Conservation (phyloP, 1,284 basidiomycete genomes). For the Ceratobasidium sp. region DNA sequence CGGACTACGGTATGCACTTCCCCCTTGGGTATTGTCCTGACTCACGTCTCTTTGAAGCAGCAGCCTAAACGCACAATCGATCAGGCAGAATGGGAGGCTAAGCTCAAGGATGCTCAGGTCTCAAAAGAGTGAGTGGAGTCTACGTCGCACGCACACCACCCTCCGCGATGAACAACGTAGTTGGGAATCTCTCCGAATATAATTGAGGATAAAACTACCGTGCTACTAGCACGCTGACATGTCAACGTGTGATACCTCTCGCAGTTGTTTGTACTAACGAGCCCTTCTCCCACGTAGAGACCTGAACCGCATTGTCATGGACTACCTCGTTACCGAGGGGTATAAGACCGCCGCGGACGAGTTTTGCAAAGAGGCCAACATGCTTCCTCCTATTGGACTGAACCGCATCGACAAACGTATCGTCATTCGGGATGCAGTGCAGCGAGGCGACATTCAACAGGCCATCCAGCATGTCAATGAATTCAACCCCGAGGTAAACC, state of each 20-base stretch:
- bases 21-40: not conserved
- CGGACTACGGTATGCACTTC: slow-evolving; percentile 25
- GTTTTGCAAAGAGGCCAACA: slow-evolving; percentile 88
- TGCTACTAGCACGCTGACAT: slow-evolving; percentile 44
- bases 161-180: slow-evolving; percentile 67
- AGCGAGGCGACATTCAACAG: slow-evolving; percentile 93
- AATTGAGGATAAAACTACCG: slow-evolving; percentile 45
- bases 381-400: slow-evolving; percentile 83
- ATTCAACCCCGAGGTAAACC: slow-evolving; percentile 93
- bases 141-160: slow-evolving; percentile 6
- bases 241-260: slow-evolving; percentile 37
- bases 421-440: slow-evolving; percentile 92
- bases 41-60: slow-evolving; percentile 8
- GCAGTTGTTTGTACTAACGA: slow-evolving; percentile 59
- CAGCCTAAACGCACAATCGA: slow-evolving; percentile 36
- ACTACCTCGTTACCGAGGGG: slow-evolving; percentile 97
- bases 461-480: slow-evolving; percentile 95
- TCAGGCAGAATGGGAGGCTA: slow-evolving; percentile 59
- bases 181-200: slow-evolving; percentile 90
- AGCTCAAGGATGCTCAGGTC: slow-evolving; percentile 58
- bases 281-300: slow-evolving; percentile 69
- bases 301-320: slow-evolving; percentile 95
- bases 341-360: slow-evolving; percentile 96
- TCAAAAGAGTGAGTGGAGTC: slow-evolving; percentile 61
- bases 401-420: slow-evolving; percentile 93